Base-by-base conservation (phyloP, 805 yeast species). In the Zygosaccharomyces pseudorouxii region DNA sequence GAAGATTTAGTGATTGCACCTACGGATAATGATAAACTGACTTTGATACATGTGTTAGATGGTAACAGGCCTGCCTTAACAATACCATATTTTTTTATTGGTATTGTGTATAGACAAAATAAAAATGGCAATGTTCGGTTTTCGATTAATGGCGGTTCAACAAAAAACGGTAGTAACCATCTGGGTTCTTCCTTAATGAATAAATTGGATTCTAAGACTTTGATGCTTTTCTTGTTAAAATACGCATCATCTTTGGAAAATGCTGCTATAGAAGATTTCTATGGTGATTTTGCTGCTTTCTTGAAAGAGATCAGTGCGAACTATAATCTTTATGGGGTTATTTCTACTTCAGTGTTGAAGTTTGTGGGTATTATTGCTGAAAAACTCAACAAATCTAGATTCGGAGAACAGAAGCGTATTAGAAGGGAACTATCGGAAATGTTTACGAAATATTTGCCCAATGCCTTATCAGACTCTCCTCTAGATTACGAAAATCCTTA, bases 261-360 rank as follows among this genome's bases (percentile, higher is more conserved):
- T 52, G 95, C 89, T 56, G 80, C 87, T 0, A 71, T 89, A 42
- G 89, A 85, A 50, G 98, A 92, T 49, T 76, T 89, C 16, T 92
- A 89, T 82, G 64, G 65, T 8, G 77, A 75, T 19, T 69, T 83
- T 29, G 68, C 79, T 22, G 62, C 64, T 2, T 89, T 86, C 54
- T 70, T 87, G 55, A 82, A 75, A 53, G 89, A 82, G 4, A 76
- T 81, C 0, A 55, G 74, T 27, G 64, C 76, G 2, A 78, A 79
- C 54, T 65, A 75, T 14, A 56, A 70, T 5, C 56, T 68, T 4
- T 86, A 79, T 62, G 75, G 73, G 46, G 63, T 63, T 2, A 60
- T 84, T 1, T 65, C 81, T 36, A 76, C 87, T 2, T 74, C 73
- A 31, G 55, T 84, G 4, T 66, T 90, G 38, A 74, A 71, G 38